A percentile compares a stretch with the other conserved stretches of the same genome.
These are phyloP conservation scores for Solanum rostratum DNA, from an alignment of 257 asterid species.

Conservation along the genomic window DNA sequence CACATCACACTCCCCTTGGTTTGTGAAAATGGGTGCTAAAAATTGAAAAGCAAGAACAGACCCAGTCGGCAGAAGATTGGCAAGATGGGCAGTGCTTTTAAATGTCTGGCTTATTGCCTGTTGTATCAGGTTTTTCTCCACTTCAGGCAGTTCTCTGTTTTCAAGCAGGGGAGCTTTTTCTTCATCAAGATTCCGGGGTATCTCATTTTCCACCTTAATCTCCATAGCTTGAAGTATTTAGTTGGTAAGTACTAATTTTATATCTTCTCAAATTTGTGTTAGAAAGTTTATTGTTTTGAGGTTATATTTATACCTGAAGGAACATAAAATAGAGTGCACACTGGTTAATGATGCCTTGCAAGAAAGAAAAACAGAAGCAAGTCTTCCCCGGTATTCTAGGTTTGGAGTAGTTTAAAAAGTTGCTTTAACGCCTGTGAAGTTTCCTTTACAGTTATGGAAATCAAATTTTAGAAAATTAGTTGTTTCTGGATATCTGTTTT, in stretches of 20 bases:
- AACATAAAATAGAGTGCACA: slow-evolving; percentile 23
- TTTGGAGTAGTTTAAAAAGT: background rate
- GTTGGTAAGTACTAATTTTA: background rate
- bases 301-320: slow-evolving; percentile 20
- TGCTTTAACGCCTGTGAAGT: background rate
- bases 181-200: slow-evolving; percentile 16
- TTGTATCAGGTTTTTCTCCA: slow-evolving; percentile 55
- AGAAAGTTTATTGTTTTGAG: background rate
- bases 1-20: slow-evolving; percentile 69
- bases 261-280: background rate
- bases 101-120: slow-evolving; percentile 93
- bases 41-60: slow-evolving; percentile 75
- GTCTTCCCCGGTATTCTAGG: background rate
- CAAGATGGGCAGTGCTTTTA: slow-evolving; percentile 72
- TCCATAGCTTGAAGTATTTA: slow-evolving; percentile 21
- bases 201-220: slow-evolving; percentile 36
- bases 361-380: slow-evolving; percentile 26
- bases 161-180: slow-evolving; percentile 37
- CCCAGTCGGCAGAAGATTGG: slow-evolving; percentile 91
- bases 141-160: slow-evolving; percentile 32
- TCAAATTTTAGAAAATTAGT: background rate
- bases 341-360: slow-evolving; percentile 35
- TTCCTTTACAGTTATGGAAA: background rate
- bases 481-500: background rate
- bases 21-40: slow-evolving; percentile 61